Evolutionary conservation across 2,329 filamentous ascomycete species (phyloP), one percentile per base, ranked within the genome.

Genomic region (Karstenula rhodostoma): DNA sequence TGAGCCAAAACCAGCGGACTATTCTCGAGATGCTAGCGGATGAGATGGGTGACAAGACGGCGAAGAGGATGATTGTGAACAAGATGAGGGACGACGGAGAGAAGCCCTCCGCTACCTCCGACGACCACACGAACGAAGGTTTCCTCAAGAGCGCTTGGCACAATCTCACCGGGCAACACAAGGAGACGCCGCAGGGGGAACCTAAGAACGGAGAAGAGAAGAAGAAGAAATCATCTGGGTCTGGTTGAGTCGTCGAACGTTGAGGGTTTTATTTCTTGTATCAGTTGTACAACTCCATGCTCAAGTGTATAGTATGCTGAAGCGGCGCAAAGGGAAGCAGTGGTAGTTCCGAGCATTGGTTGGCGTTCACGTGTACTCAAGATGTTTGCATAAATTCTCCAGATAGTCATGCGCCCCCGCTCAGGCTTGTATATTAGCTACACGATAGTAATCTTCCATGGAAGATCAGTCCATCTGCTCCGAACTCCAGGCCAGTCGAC

Each of bases 61-160:
- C 95, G 35, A 95, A 92, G 82, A 86, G 95, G 48, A 87, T 96
- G 58, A 98, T 99, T 93, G 94, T 96, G 73, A 82, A 96, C 42
- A 80, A 78, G 56, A 82, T 82, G 72, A 83, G 86, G 52, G 72
- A 67, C 61, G 66, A 64, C 4, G 65, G 69, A 19, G 64, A 70
- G 8, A 61, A 61, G 27, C 58, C 64, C 25, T 55, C 66, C 9
- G 64, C 62, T 23, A 62, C 64, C 44, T 62, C 62, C 10, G 62
- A 63, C 27, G 69, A 69, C 42, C 90, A 94, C 77, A 90, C 90
- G 79, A 88, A 91, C 72, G 94, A 97, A 77, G 92, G 94, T 2
- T 97, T 97, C 74, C 81, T 98, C 62, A 97, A 95, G 82, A 93
- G 90, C 44, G 89, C 96, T 66, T 98, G 94, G 94, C 92, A 97